Base-by-base conservation (phyloP, 1,284 basidiomycete species). In the Meripilus lineatus region DNA sequence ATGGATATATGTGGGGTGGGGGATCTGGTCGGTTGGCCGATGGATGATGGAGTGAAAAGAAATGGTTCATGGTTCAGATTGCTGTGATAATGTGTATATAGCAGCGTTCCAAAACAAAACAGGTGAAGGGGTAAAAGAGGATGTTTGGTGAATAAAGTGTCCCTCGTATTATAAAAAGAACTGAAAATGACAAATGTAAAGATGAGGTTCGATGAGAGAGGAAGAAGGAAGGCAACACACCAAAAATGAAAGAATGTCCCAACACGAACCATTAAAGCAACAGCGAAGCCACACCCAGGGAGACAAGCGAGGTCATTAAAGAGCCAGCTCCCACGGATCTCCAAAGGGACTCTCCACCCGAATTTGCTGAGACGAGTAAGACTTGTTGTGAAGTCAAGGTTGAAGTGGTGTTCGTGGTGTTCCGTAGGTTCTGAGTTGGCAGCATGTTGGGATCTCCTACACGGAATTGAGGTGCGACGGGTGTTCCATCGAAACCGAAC, bases 401-500 rank as follows among this genome's bases (percentile, higher is more conserved):
- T 13, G 40, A 38, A 7, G 53, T 22, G 18, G 53, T 33, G 15
- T 40, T n/a, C 3, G 62, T 62, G 11, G 67, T 59, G 56, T 81
- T 81, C 48, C 75, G 65, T 44, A 84, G 66, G 35, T 57, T 33
- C 47, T 60, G 61, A 15, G 75, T 80, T 14, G 84, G 84, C 15
- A 84, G 67, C 82, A 88, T 86, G 59, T 74, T 79, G 20, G 84
- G 81, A 5, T 73, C 70, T 20, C 79, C 80, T 25, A 81, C 50
- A 46, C 71, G 75, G 71, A 75, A 80, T 63, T 72, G 62, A 6
- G 83, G 84, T 3, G 79, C 69, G 13, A 82, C 58, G 2, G 81
- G 79, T 4, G 72, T 58, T 4, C 84, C 84, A 55, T 88, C 83
- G 50, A 72, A 82, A 41, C 72, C 58, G 70, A 77, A 82, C 42